Evolutionary conservation across 2,329 filamentous ascomycete genomes (phyloP), one percentile per base, ranked within the genome.

Genomic region (Cytospora leucostoma): DNA sequence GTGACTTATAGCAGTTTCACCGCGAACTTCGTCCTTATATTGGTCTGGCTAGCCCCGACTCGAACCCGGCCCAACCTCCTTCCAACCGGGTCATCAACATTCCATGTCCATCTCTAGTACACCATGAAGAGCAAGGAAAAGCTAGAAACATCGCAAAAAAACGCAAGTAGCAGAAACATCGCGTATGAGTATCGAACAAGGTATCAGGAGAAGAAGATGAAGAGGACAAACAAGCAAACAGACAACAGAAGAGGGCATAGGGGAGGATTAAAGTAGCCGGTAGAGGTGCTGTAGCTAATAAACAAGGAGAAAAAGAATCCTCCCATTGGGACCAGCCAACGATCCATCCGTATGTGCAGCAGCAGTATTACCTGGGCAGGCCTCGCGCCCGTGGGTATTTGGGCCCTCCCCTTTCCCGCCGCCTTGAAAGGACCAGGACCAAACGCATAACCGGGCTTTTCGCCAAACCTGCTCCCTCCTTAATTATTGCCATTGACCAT

Each of bases 131-230:
- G 38, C 32, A 38, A 50, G 19, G 34, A 59, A 60, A 59, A 59
- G 50, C 53, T 50, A 27, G 44, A 57, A 53, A 53, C 47, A 49
- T 64, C 71, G 27, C 33, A 33, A 15, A 44, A 40, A 40, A 51
- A 37, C 37, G 15, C 52, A 61, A 51, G 68, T 40, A 65, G 54
- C 61, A 67, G 58, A 67, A 70, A 67, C 59, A 65, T 50, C 55
- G 35, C 61, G 58, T 55, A 72, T 75, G 74, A 82, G 81, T 82
- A 82, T 84, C 78, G 81, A 84, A 84, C 82, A 84, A 84, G 82
- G 82, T 84, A 84, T 84, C 80, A 80, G 79, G 77, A 73, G 75
- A 70, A 71, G 44, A 59, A 64, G 59, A 40, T 32, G 21, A 37
- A 10, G 11, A 52, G 40, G 37, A 32, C 56, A 62, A 56, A 21